These are phyloP conservation scores for Petunia hybrid DNA, from an alignment of 305 asterid genomes.

Conservation along the genomic window DNA sequence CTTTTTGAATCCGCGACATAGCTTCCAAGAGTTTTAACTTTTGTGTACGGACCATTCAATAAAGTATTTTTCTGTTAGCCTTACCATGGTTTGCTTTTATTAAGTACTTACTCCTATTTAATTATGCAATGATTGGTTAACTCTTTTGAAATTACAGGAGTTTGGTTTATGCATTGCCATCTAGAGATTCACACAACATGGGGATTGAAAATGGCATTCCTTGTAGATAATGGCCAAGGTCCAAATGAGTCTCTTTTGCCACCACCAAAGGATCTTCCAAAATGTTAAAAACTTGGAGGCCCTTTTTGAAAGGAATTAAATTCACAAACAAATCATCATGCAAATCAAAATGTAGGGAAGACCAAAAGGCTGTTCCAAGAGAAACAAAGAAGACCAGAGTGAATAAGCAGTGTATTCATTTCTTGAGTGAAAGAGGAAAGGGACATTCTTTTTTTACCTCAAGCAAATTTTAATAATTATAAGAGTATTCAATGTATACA, in stretches of 20 bases:
- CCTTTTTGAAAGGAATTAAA: background rate
- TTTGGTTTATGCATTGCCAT: slow-evolving; percentile 94
- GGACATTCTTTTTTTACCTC: background rate
- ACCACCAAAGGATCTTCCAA: slow-evolving; percentile 86
- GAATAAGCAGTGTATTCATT: slow-evolving; percentile 20
- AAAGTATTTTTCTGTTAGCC: background rate
- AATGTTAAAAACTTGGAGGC: slow-evolving; percentile 49
- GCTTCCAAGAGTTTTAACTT: too few relatives aligned
- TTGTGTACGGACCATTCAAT: too few relatives aligned
- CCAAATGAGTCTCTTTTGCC: slow-evolving; percentile 69
- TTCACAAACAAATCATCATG: background rate
- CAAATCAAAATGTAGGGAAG: background rate
- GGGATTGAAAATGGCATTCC: slow-evolving; percentile 90
- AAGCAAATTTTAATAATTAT: slow-evolving; percentile 22
- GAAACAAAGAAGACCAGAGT: slow-evolving; percentile 3
- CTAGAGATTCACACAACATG: slow-evolving; percentile 86
- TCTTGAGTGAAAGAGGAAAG: background rate
- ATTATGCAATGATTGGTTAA: too few relatives aligned
- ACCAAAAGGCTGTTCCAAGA: background rate
- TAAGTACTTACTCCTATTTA: too few relatives aligned
- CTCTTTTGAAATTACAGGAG: slow-evolving; percentile 48
- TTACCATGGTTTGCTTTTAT: background rate
- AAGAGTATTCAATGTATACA: slow-evolving; percentile 4
- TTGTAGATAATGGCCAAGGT: slow-evolving; percentile 83
- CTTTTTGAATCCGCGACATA: too few relatives aligned